These are phyloP conservation scores for Oemleria cerasiformis DNA, from an alignment of 306 rosid species.

Conservation along the genomic window DNA sequence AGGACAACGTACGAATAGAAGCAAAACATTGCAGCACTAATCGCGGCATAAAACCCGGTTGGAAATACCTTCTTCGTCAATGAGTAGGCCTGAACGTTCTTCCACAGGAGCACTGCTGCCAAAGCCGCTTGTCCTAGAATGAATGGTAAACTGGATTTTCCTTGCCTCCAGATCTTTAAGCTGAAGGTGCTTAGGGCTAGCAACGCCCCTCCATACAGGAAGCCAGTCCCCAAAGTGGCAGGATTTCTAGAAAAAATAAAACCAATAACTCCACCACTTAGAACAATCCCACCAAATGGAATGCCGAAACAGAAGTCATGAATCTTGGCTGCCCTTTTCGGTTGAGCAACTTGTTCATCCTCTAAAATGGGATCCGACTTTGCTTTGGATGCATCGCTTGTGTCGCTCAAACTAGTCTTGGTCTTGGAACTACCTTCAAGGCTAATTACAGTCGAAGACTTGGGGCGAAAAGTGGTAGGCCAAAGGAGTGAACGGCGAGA, in stretches of 20 bases:
- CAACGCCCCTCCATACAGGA: constrained; percentile 81
- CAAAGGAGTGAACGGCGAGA: constrained; percentile 30
- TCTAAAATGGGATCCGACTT: constrained; percentile 34
- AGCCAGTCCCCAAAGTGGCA: constrained; percentile 53
- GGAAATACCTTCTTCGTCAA: constrained; percentile 80
- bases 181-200: constrained; percentile 77
- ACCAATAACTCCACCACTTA: constrained; percentile 71
- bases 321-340: constrained; percentile 57
- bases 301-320: constrained; percentile 98
- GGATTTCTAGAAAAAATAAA: constrained; percentile 67
- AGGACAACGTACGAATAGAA: constrained; percentile 72
- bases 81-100: constrained; percentile 64
- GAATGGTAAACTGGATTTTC: constrained; percentile 81
- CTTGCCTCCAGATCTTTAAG: constrained; percentile 94
- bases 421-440: constrained; percentile 50
- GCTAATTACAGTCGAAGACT: constrained; percentile 44
- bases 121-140: constrained; percentile 86
- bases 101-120: constrained; percentile 70
- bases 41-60: constrained; percentile 51
- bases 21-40: constrained; percentile 91
- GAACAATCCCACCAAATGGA: constrained; percentile 89
- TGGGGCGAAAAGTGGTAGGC: constrained; percentile 38
- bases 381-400: constrained; percentile 19
- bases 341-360: constrained; percentile 32
- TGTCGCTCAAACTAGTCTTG: constrained; percentile 39